Percentiles rank a stretch among this genome's conserved stretches.
Evolutionary conservation across 1,284 basidiomycete species (phyloP).

Genomic region (Trichosporon asahii): DNA sequence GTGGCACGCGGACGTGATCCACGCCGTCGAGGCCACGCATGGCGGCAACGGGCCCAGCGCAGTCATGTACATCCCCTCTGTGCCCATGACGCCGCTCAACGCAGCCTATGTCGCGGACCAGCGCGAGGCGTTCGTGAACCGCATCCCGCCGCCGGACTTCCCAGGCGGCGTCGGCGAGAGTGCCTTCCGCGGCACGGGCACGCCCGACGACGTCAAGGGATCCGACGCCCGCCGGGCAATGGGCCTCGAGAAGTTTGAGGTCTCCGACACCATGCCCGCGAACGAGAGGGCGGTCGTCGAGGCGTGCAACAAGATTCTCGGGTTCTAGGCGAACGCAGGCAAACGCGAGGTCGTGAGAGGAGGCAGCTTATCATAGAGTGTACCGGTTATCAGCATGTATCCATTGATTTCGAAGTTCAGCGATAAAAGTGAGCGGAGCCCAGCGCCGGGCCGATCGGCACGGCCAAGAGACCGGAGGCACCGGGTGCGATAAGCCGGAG

Average conservation of each 20-base stretch:
- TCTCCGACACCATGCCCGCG: slow-evolving; percentile 16
- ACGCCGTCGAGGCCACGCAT: slow-evolving; percentile 67
- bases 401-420: too few species aligned
- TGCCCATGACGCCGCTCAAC: slow-evolving; percentile 65
- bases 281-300: slow-evolving; percentile 31
- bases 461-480: background rate
- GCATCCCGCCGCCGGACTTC: slow-evolving; percentile 68
- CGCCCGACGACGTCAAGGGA: slow-evolving; percentile 53
- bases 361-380: background rate
- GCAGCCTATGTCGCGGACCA: slow-evolving; percentile 64
- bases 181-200: slow-evolving; percentile 57
- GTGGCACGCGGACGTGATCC: slow-evolving; percentile 76
- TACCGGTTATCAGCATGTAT: background rate
- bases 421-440: background rate
- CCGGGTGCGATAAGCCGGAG: background rate
- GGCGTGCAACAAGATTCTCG: slow-evolving; percentile 19
- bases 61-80: slow-evolving; percentile 75
- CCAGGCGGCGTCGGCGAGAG: slow-evolving; percentile 70
- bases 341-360: background rate
- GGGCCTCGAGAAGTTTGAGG: slow-evolving; percentile 40
- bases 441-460: background rate
- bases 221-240: slow-evolving; percentile 53
- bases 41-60: slow-evolving; percentile 63
- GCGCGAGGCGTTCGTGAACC: slow-evolving; percentile 57
- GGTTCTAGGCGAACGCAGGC: slow-evolving; percentile 11